phyloP scores from a whole-genome alignment of 805 yeast species.

The Debaryomyces tyrocola region DNA sequence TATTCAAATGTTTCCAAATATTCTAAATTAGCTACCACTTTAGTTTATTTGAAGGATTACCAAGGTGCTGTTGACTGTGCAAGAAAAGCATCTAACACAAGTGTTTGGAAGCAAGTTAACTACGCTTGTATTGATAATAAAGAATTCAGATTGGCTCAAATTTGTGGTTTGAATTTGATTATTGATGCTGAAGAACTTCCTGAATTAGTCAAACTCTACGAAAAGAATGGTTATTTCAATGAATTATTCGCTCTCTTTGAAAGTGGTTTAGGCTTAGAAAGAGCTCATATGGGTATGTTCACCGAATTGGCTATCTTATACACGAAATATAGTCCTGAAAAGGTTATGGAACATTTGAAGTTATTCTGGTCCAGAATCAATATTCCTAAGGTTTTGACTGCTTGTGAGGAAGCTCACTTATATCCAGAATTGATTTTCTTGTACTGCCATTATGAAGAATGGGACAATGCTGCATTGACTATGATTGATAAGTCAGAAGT shows the following conservation, averaged over 20 bases:
- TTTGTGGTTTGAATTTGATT: conserved; percentile 95
- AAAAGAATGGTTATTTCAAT: conserved; percentile 85
- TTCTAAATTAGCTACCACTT: conserved; percentile 94
- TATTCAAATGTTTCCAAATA: conserved; percentile 87
- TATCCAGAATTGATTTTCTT: conserved; percentile 96
- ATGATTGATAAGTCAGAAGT: conserved; percentile 94
- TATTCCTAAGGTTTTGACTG: conserved; percentile 94
- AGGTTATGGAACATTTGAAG: conserved; percentile 94
- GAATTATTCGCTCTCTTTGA: conserved; percentile 91
- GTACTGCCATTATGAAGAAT: conserved; percentile 97
- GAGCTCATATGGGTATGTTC: conserved; percentile 99
- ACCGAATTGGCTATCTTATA: conserved; percentile 92
- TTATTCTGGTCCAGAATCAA: conserved; percentile 97
- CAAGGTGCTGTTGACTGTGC: conserved; percentile 99
- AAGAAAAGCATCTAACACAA: conserved; percentile 90
- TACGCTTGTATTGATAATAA: conserved; percentile 93
- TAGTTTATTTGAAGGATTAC: conserved; percentile 87
- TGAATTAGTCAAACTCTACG: conserved; percentile 84
- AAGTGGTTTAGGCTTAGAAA: conserved; percentile 92
- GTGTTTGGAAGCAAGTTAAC: conserved; percentile 97
- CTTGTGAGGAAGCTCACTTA: conserved; percentile 89
- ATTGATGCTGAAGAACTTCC: conserved; percentile 97
- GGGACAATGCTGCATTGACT: conserved; percentile 97
- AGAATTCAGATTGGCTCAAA: conserved; percentile 96
- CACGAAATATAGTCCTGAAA: conserved; percentile 85